A percentile compares a stretch with the other conserved stretches of the same genome.
Conservation (phyloP, 177 flowering plant genomes). For the Tripterygium wilfordii region DNA sequence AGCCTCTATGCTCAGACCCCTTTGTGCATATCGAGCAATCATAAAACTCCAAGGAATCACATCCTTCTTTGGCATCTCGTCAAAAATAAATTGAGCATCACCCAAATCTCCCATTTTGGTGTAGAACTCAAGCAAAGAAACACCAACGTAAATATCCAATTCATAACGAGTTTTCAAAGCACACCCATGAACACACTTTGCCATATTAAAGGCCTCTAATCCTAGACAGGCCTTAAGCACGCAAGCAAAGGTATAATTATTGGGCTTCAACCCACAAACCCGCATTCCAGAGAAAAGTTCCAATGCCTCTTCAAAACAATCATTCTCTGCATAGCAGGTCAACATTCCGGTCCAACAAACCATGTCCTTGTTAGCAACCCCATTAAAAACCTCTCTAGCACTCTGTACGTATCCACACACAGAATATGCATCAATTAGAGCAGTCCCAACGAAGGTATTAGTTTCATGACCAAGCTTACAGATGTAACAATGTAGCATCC, state of each 20-base stretch:
- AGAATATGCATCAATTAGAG: no score
- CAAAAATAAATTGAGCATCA: constrained; percentile 47
- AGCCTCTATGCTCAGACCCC: constrained; percentile 42
- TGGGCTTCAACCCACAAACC: constrained; percentile 47
- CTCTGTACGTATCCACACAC: no score
- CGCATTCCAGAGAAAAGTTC: constrained; percentile 51
- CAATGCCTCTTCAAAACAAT: constrained; percentile 46
- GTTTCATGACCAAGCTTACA: no score
- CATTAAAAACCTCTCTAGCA: no score
- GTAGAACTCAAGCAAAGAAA: constrained; percentile 66
- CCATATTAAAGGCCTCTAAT: constrained; percentile 30
- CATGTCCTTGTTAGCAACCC: constrained; percentile 78
- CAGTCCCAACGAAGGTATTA: no score
- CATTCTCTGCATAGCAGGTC: constrained; percentile 63
- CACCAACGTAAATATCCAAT: constrained; percentile 50
- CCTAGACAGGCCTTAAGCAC: constrained; percentile 70
- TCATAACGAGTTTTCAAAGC: constrained; percentile 52
- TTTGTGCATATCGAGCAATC: constrained; percentile 72
- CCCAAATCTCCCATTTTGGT: constrained; percentile 42
- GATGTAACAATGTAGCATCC: constrained; percentile 42
- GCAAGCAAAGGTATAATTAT: constrained; percentile 59
- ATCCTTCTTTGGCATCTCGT: constrained; percentile 52
- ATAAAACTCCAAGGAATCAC: constrained; percentile 87
- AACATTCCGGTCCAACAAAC: constrained; percentile 89
- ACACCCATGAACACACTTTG: constrained; percentile 62